These are phyloP conservation scores for Truncatella angustata DNA, from an alignment of 2,329 filamentous ascomycete genomes.

Conservation along the genomic window DNA sequence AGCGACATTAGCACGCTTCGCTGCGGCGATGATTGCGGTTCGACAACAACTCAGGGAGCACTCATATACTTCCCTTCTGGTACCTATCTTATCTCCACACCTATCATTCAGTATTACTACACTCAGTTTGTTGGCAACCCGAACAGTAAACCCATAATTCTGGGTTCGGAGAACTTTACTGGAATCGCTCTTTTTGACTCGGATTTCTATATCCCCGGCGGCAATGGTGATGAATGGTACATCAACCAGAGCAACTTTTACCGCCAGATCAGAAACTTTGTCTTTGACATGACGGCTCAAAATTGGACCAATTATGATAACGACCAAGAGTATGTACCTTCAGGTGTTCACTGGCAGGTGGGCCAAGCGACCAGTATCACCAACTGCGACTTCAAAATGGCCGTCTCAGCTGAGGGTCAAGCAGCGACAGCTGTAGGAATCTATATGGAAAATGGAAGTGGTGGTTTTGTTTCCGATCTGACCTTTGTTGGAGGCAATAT, in stretches of 20 bases:
- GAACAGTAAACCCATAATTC: background rate
- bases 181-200: background rate
- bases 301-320: slow-evolving; percentile 37
- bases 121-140: background rate
- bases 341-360: slow-evolving; percentile 62
- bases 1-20: no score
- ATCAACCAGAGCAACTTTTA: slow-evolving; percentile 56
- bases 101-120: background rate
- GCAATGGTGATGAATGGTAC: slow-evolving; percentile 44
- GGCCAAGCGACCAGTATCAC: slow-evolving; percentile 56
- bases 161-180: background rate
- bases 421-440: slow-evolving; percentile 50
- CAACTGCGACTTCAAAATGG: slow-evolving; percentile 58
- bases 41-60: background rate
- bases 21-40: background rate
- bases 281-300: slow-evolving; percentile 53
- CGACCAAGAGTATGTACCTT: slow-evolving; percentile 35
- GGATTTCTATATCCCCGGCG: background rate
- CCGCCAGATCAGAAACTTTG: slow-evolving; percentile 51
- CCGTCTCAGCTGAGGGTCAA: slow-evolving; percentile 43
- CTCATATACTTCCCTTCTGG: background rate
- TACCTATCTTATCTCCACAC: background rate
- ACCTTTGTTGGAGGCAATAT: slow-evolving; percentile 59
- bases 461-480: slow-evolving; percentile 58
- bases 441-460: slow-evolving; percentile 59